phyloP scores from a whole-genome alignment of 1,284 basidiomycete genomes.

The Taiwanofungus camphoratus region DNA sequence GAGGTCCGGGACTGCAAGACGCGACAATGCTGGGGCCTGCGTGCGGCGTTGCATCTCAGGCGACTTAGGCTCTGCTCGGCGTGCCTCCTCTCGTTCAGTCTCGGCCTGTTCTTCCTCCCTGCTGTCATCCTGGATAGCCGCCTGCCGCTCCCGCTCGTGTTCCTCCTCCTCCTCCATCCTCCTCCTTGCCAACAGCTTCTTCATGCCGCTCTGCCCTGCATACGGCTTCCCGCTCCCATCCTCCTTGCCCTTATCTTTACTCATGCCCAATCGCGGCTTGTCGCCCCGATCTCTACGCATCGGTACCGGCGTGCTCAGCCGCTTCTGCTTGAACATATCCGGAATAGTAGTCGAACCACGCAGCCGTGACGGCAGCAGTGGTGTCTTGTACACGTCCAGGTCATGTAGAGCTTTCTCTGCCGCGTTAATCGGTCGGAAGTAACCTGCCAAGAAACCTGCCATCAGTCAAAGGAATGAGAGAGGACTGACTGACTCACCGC shows the following conservation, averaged over 20 bases:
- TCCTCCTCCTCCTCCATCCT: constrained; percentile 33
- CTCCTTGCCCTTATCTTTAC: constrained; percentile 28
- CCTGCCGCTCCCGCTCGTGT: constrained; percentile 32
- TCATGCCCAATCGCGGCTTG: constrained; percentile 32
- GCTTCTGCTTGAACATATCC: constrained; percentile 60
- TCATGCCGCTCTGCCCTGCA: constrained; percentile 67
- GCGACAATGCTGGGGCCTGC: constrained; percentile 15
- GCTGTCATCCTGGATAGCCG: constrained; percentile 24
- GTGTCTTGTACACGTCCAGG: constrained; percentile 71
- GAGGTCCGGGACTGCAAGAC: constrained; percentile 16
- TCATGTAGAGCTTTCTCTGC: constrained; percentile 64
- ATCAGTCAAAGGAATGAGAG: neutral
- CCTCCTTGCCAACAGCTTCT: constrained; percentile 59
- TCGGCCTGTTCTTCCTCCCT: constrained; percentile 26
- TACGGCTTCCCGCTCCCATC: constrained; percentile 48
- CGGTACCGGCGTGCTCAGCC: constrained; percentile 46
- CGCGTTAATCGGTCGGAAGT: constrained; percentile 33
- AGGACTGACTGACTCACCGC: neutral
- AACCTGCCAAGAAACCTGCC: constrained; percentile 1
- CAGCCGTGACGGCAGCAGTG: constrained; percentile 62
- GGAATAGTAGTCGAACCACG: constrained; percentile 46
- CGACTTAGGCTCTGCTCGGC: constrained; percentile 20
- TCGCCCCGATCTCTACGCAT: constrained; percentile 39
- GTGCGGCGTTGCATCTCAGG: constrained; percentile 7
- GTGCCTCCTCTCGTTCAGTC: constrained; percentile 25